Conservation (phyloP, 208 protist species). For the Angomonas ambiguus region DNA sequence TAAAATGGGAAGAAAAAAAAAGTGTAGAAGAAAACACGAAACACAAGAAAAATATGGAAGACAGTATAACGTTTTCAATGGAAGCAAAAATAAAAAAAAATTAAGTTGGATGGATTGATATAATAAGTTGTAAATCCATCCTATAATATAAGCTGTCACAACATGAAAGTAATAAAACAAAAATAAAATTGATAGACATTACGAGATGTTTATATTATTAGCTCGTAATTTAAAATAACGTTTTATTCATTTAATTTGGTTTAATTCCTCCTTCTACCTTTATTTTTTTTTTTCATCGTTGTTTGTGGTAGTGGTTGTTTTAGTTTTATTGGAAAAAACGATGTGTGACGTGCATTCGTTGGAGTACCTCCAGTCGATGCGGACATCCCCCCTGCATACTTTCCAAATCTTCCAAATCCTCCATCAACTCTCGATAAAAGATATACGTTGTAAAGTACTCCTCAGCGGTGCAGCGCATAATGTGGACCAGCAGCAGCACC, state of each 20-base stretch:
- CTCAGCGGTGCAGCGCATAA: constrained; percentile 47
- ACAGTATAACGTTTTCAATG: no score
- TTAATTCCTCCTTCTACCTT: background rate
- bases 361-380: constrained; percentile 45
- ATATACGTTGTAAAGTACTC: constrained; percentile 41
- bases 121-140: no score
- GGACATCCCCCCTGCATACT: constrained; percentile 37
- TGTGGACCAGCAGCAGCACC: constrained; percentile 63
- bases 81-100: no score
- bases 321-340: no score
- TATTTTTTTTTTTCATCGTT: constrained; percentile 4
- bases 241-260: background rate
- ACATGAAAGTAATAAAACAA: background rate
- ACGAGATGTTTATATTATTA: no score
- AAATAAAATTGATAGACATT: no score
- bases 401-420: constrained; percentile 70
- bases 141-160: no score
- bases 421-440: constrained; percentile 51
- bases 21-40: background rate
- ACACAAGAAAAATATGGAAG: background rate
- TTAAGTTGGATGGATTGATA: no score
- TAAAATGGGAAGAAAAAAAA: background rate
- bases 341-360: constrained; percentile 64
- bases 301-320: no score
- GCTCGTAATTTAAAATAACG: no score